Base-by-base conservation (phyloP, 139 green algal species). In the Tetradesmus lagerheimii region DNA sequence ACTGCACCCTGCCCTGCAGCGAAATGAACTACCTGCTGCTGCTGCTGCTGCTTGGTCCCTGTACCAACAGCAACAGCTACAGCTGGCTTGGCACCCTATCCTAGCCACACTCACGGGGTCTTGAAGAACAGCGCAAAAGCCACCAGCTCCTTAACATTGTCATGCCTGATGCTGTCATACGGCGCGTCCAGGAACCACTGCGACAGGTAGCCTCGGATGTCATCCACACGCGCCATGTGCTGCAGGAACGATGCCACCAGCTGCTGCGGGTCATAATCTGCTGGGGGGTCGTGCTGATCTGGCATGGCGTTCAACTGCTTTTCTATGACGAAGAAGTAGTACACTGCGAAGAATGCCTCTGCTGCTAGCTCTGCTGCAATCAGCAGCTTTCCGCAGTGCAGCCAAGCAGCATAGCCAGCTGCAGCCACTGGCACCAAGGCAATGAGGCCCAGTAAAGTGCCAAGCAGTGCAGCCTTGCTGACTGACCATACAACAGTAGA, bases 141-240 rank as follows among this genome's bases (percentile, higher is more conserved):
- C 18, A 35, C 64, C 23, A 87, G 53, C 35, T 87, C 82, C 57
- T 78, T 78, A 1, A 87, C 82, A 78, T 87, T 87, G 20, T 87
- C 82, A 39, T 53, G 82, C 66, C 37, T 77, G 20, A 87, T 87
- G 35, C 35, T 57, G 0, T 77, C 82, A 38, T 31, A 57, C 23
- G 82, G 82, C 34, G 45, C 82, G 79, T 87, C 82, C 82, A 87
- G 35, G 38, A 87, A 87, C 82, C 82, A 87, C 18, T 43, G 25
- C 3, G 47, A 78, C 8, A 87, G 82, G 57, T 62, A 77, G 35
- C 71, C 38, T 23, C 57, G 39, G 29, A 87, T 62, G 82, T 87
- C 57, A 38, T 87, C 47, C 35, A 87, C 82, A 25, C 82, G 64
- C 27, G 35, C 66, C 39, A 87, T 79, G 35, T 87, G 82, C n/a